These are phyloP conservation scores for Vinca minor DNA, from an alignment of 257 asterid species.

Conservation along the genomic window DNA sequence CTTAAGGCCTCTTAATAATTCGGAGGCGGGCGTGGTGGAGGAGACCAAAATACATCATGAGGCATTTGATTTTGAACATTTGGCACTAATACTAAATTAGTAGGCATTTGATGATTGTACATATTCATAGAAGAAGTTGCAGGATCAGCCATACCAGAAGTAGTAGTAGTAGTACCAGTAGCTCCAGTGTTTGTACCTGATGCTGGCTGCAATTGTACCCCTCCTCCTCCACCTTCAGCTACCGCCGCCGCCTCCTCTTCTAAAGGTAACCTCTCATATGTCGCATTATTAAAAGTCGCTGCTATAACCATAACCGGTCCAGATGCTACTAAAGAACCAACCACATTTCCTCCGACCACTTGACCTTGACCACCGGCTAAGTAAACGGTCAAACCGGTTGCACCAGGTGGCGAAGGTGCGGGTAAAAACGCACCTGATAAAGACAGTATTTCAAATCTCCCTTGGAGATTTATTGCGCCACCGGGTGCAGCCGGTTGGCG, in stretches of 20 bases:
- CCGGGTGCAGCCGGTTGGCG: constrained; percentile 55
- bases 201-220: too few relatives aligned
- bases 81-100: constrained; percentile 35
- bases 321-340: constrained; percentile 47
- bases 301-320: constrained; percentile 86
- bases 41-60: constrained; percentile 53
- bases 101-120: constrained; percentile 35
- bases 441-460: constrained; percentile 61
- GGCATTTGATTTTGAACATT: constrained; percentile 55
- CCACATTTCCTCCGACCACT: constrained; percentile 68
- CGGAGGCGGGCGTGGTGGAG: constrained; percentile 49
- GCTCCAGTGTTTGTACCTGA: constrained; percentile 16
- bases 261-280: constrained; percentile 62
- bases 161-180: constrained; percentile 12
- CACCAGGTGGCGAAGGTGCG: constrained; percentile 49
- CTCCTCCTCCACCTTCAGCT: neutral
- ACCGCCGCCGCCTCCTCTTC: constrained; percentile 39
- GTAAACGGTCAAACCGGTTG: constrained; percentile 56
- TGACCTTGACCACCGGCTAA: constrained; percentile 79
- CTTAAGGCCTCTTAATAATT: too few relatives aligned
- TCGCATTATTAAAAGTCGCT: constrained; percentile 59
- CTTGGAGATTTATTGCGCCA: constrained; percentile 48
- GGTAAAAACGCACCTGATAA: constrained; percentile 71
- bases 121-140: constrained; percentile 24
- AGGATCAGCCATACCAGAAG: constrained; percentile 22